phyloP scores from a whole-genome alignment of 2,329 filamentous ascomycete genomes.

The Trichoderma sp. region DNA sequence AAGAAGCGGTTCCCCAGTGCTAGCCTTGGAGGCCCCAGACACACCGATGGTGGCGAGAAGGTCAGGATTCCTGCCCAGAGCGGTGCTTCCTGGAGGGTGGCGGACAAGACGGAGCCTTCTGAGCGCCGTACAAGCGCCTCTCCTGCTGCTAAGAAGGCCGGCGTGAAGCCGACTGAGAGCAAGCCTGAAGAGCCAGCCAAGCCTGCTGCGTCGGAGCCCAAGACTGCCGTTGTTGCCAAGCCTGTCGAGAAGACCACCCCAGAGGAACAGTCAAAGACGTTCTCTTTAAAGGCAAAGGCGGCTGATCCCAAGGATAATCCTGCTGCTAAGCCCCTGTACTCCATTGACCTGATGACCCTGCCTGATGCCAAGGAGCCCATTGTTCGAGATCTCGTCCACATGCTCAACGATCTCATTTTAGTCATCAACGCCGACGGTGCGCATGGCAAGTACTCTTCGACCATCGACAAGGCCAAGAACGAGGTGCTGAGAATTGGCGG shows the following conservation, averaged over 20 bases:
- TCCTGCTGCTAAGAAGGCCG: conserved; percentile 34
- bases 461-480: conserved; percentile 82
- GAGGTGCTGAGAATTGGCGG: conserved; percentile 76
- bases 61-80: conserved; percentile 84
- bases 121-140: conserved; percentile 64
- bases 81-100: conserved; percentile 78
- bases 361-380: conserved; percentile 79
- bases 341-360: conserved; percentile 77
- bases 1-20: conserved; percentile 73
- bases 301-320: conserved; percentile 69
- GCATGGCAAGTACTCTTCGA: conserved; percentile 72
- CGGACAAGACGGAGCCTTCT: conserved; percentile 58
- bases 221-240: conserved; percentile 31
- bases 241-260: conserved; percentile 25
- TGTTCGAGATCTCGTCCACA: conserved; percentile 90
- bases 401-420: conserved; percentile 93
- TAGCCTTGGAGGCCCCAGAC: conserved; percentile 46
- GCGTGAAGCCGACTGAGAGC: conserved; percentile 20
- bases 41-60: conserved; percentile 62
- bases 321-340: conserved; percentile 61
- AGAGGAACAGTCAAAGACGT: conserved; percentile 30
- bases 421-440: conserved; percentile 87
- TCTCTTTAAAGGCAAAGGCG: conserved; percentile 41
- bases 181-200: conserved; percentile 29
- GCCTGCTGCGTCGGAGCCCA: background rate